Evolutionary conservation across 2,329 filamentous ascomycete species (phyloP).

Genomic region (Acrocalymma vagum): DNA sequence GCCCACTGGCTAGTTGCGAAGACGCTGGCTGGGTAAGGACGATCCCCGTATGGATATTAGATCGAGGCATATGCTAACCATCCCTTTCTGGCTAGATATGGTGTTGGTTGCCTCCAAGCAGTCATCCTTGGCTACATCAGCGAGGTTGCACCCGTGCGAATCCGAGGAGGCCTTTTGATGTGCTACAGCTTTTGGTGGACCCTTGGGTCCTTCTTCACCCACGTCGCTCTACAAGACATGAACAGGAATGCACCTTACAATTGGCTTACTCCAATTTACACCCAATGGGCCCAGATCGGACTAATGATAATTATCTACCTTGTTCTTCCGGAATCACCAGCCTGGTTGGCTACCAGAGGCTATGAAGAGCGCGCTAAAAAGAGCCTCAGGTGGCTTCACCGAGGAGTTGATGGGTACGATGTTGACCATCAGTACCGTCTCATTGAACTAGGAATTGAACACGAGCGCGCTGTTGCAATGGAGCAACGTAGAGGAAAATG

Average conservation of each 20-base stretch:
- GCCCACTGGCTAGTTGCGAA: constrained; percentile 50
- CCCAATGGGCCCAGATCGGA: constrained; percentile 55
- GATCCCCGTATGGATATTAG: too few relatives aligned
- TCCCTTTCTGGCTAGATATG: constrained; percentile 47
- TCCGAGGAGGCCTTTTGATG: constrained; percentile 51
- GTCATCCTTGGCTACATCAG: constrained; percentile 53
- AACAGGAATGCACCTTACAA: background rate
- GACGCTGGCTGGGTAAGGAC: too few relatives aligned
- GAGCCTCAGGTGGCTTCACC: constrained; percentile 34
- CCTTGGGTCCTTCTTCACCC: constrained; percentile 53
- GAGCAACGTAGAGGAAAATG: constrained; percentile 27
- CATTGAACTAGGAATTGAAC: too few relatives aligned
- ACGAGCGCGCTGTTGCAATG: constrained; percentile 44
- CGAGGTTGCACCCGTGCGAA: constrained; percentile 51
- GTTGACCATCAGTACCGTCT: too few relatives aligned
- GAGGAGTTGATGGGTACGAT: too few relatives aligned
- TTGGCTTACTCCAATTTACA: background rate
- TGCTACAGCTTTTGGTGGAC: constrained; percentile 47
- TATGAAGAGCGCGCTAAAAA: constrained; percentile 32
- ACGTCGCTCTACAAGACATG: constrained; percentile 50
- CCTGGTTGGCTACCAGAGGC: constrained; percentile 28
- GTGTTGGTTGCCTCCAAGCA: constrained; percentile 54
- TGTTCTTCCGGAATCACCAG: constrained; percentile 51
- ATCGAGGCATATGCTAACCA: too few relatives aligned
- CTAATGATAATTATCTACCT: constrained; percentile 50